Conservation (phyloP, 164 flowering plant genomes). For the Chimonanthus salicifolius region DNA sequence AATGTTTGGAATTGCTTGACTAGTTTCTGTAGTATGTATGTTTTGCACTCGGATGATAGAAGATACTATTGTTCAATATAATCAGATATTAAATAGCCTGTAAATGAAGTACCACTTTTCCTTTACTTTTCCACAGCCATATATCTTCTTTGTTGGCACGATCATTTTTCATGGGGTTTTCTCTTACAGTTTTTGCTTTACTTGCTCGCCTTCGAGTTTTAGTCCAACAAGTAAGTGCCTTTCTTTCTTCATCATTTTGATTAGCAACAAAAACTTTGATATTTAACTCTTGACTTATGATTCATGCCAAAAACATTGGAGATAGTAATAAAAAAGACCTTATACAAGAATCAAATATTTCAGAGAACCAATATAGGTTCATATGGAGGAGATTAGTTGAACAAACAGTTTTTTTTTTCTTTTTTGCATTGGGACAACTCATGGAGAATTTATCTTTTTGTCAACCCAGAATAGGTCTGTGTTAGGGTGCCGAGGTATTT, state of each 20-base stretch:
- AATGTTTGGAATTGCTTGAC: background rate
- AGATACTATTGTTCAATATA: background rate
- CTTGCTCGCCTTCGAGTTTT: constrained; percentile 82
- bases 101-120: constrained; percentile 9
- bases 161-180: constrained; percentile 83
- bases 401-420: too few relatives aligned
- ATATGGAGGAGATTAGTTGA: too few relatives aligned
- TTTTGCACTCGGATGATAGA: background rate
- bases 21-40: background rate
- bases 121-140: constrained; percentile 50
- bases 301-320: too few relatives aligned
- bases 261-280: too few relatives aligned
- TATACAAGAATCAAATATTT: too few relatives aligned
- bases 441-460: too few relatives aligned
- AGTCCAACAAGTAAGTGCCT: constrained; percentile 75
- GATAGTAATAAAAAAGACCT: too few relatives aligned
- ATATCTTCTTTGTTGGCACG: constrained; percentile 78
- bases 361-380: too few relatives aligned
- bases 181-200: constrained; percentile 54
- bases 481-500: too few relatives aligned
- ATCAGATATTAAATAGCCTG: background rate
- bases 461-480: too few relatives aligned
- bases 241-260: background rate
- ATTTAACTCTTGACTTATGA: too few relatives aligned
- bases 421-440: too few relatives aligned